Base-by-base conservation (phyloP, 768 basidiomycete genomes). In the Termitomyces sp. region DNA sequence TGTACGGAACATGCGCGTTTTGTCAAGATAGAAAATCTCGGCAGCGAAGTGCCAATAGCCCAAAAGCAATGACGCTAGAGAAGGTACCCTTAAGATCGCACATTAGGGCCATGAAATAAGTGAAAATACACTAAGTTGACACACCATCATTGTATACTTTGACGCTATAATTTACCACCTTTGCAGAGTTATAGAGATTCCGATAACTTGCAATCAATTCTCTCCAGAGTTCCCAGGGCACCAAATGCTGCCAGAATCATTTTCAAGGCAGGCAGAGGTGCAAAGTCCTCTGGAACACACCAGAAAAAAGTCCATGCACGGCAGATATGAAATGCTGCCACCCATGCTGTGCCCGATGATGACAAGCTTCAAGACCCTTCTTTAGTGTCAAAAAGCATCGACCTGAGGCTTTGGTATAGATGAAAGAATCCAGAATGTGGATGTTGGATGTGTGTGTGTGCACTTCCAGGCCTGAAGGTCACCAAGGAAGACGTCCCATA, bases 341-440 rank as follows among this genome's bases (percentile, higher is more conserved):
- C 83, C 82, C 77, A 84, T 77, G 54, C 80, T 83, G 63, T 85
- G 83, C 1, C 82, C 83, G 1, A 79, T 81, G 30, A 83, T 59
- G 14, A 82, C 73, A 17, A 84, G 53, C 66, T 14, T 64, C 42
- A 12, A 82, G 61, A 6, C 73, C 78, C 56, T 71, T 69, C 23
- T 64, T 64, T 21, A 5, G 68, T 73, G 19, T 71, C 66, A 8
- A 79, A 60, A 0, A 74, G 69, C 17, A 59, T 53, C 0, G 53
- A 19, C 59, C 67, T 67, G 3, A 81, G 68, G 11, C 80, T 81
- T 51, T 67, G 65, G 61, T 81, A 83, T 51, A 85, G 58, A 17
- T 66, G 62, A 78, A 79, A 84, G 63, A 85, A 84, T 3, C 83
- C 83, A 12, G 75, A n/a, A n/a, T n/a, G n/a, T n/a, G n/a, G n/a